phyloP scores from a whole-genome alignment of 768 basidiomycete genomes.

The Dentipellis fragilis region DNA sequence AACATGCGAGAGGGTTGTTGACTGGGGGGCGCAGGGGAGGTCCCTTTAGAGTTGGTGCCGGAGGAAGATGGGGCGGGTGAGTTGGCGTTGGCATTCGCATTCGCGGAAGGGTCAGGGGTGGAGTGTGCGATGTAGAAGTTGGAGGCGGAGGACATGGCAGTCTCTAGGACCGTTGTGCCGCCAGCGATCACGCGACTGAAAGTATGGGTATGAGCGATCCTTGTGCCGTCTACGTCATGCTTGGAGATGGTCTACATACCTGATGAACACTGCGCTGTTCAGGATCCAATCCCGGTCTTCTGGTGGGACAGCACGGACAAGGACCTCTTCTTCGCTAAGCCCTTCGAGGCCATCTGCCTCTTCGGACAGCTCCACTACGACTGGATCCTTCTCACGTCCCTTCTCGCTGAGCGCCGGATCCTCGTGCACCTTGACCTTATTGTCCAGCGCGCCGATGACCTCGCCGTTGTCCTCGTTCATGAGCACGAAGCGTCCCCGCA shows the following conservation, averaged over 20 bases:
- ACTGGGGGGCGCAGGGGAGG: background rate
- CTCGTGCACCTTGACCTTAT: slow-evolving; percentile 7
- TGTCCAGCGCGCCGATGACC: slow-evolving; percentile 11
- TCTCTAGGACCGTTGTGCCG: slow-evolving; percentile 9
- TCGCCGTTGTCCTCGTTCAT: slow-evolving; percentile 11
- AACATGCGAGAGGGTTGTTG: slow-evolving; percentile 11
- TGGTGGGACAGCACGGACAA: slow-evolving; percentile 12
- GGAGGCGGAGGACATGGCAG: slow-evolving; percentile 12
- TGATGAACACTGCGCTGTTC: slow-evolving; percentile 11
- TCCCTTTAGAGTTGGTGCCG: background rate
- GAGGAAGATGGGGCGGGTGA: background rate
- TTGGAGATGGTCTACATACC: background rate
- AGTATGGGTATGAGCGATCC: too few species aligned
- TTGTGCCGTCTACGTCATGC: too few species aligned
- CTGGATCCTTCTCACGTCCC: slow-evolving; percentile 8
- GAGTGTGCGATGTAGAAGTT: slow-evolving; percentile 10
- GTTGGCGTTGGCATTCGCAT: background rate
- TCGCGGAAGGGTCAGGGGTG: slow-evolving; percentile 6
- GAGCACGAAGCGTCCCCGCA: slow-evolving; percentile 14
- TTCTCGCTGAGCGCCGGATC: slow-evolving; percentile 9
- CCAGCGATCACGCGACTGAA: slow-evolving; percentile 13
- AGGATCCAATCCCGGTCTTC: slow-evolving; percentile 14
- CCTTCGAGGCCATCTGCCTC: slow-evolving; percentile 2
- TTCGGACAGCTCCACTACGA: slow-evolving; percentile 13
- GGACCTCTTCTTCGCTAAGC: slow-evolving; percentile 5